Evolutionary conservation across 2,329 filamentous ascomycete genomes (phyloP).

Genomic region (Xylariaceae sp.): DNA sequence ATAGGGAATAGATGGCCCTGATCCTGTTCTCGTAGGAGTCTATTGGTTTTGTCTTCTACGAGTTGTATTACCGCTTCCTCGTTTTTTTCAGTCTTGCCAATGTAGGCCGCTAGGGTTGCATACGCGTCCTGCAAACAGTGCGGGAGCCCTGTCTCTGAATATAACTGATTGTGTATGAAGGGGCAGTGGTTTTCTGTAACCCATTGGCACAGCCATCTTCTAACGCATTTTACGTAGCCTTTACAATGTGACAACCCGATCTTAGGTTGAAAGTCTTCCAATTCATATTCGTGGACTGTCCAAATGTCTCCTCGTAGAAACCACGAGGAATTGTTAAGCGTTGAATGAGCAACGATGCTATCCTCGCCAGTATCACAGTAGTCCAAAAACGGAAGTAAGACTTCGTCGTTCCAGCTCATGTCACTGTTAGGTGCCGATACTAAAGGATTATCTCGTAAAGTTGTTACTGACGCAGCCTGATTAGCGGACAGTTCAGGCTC

Average conservation of each 20-base stretch:
- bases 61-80: conserved; percentile 1
- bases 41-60: background rate
- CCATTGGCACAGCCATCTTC: background rate
- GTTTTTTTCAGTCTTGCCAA: background rate
- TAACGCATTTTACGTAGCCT: background rate
- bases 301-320: background rate
- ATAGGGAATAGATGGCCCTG: background rate
- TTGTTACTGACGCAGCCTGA: no score
- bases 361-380: no score
- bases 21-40: background rate
- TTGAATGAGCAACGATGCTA: background rate
- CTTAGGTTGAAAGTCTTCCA: background rate
- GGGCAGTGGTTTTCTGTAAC: background rate
- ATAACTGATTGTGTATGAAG: background rate
- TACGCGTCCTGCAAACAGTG: conserved; percentile 9
- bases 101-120: background rate
- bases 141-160: background rate
- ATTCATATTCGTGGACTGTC: background rate
- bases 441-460: no score
- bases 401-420: background rate
- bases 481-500: no score
- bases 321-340: background rate
- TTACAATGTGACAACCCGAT: background rate
- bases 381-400: no score
- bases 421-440: no score